phyloP scores from a whole-genome alignment of 2,329 filamentous ascomycete species.

The Fusarium phyllophilum region DNA sequence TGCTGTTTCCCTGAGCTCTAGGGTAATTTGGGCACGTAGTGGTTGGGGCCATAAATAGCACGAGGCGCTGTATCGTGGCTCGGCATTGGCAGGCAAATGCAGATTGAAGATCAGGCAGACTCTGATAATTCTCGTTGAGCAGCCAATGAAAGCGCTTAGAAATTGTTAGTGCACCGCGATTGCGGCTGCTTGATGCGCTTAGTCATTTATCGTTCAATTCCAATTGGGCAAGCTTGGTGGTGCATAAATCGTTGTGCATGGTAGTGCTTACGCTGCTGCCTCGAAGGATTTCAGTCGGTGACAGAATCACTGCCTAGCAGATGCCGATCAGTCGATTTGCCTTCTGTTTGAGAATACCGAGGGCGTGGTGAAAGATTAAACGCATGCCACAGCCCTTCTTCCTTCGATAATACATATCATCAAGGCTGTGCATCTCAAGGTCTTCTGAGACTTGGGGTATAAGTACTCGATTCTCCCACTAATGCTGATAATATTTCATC shows the following conservation, averaged over 20 bases:
- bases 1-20: neutral
- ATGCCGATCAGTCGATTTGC: neutral
- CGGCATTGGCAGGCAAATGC: neutral
- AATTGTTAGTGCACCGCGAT: fast-evolving
- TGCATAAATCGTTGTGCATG: neutral
- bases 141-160: fast-evolving
- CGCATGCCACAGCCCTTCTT: fast-evolving
- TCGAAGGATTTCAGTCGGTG: neutral
- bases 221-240: fast-evolving
- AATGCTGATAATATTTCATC: fast-evolving
- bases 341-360: neutral
- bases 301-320: neutral
- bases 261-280: neutral
- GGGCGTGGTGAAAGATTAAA: neutral
- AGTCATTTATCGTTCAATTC: fast-evolving
- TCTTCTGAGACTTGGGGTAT: neutral
- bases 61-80: neutral
- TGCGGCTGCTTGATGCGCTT: neutral
- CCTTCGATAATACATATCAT: neutral
- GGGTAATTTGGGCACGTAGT: neutral
- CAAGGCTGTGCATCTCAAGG: neutral
- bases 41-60: neutral
- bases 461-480: neutral
- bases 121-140: fast-evolving
- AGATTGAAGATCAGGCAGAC: neutral